phyloP scores from a whole-genome alignment of 441 rosid species.

The Populus hybrid region DNA sequence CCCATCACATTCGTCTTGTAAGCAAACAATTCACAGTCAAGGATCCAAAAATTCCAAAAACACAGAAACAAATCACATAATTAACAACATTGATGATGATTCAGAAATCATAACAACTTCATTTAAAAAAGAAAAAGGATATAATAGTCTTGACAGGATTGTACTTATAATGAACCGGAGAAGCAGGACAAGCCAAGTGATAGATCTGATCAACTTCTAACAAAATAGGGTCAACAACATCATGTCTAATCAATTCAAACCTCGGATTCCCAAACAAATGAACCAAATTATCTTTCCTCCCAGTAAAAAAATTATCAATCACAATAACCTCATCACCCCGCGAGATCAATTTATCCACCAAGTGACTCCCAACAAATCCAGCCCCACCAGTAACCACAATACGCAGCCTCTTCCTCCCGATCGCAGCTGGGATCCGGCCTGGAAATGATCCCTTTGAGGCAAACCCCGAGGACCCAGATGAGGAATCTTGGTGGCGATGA shows the following conservation, averaged over 20 bases:
- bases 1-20: constrained; percentile 99
- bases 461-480: neutral
- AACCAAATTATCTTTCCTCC: constrained; percentile 82
- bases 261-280: constrained; percentile 75
- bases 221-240: constrained; percentile 81
- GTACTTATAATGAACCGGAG: constrained; percentile 95
- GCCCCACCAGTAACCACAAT: constrained; percentile 95
- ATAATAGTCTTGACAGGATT: constrained; percentile 97
- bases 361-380: constrained; percentile 95
- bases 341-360: constrained; percentile 79
- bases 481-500: neutral
- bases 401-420: constrained; percentile 58
- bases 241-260: constrained; percentile 69
- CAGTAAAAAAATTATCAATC: constrained; percentile 92
- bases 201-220: constrained; percentile 96
- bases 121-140: constrained; percentile 47
- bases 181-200: constrained; percentile 93
- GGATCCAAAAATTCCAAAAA: constrained; percentile 25
- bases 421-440: constrained; percentile 66
- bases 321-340: constrained; percentile 93
- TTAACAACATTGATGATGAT: neutral
- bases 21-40: constrained; percentile 40
- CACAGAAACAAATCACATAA: constrained; percentile 2
- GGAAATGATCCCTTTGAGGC: constrained; percentile 11
- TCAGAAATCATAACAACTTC: neutral